Base-by-base conservation (phyloP, 257 asterid species). In the Perilla frutescens region DNA sequence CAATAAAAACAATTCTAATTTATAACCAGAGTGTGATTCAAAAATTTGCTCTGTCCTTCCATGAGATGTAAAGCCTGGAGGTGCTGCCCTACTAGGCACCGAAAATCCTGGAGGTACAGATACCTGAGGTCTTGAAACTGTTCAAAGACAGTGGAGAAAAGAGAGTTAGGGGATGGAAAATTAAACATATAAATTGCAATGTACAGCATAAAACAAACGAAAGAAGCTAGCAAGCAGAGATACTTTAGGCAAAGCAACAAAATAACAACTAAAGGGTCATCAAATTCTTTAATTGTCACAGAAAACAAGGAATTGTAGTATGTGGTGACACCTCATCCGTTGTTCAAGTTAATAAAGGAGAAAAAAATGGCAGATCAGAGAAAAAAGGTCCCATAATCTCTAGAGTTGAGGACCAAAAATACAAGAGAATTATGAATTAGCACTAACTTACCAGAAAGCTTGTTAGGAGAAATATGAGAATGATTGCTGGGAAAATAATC, bases 41-140 rank as follows among this genome's bases (percentile, higher is more conserved):
- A 79, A 84, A 73, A 68, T 61, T 54, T 82, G 96, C 36, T 85
- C 94, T 48, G 81, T 78, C 83, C 96, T 87, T 71, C 84, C 97
- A 71, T 84, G 88, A 69, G 96, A 81, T 15, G 85, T 62, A 87
- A 95, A 95, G 49, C 98, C 98, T 31, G 98, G 97, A 41, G 98
- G 98, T 62, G 99, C 89, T 51, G 92, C 86, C 80, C 96, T 85
- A 79, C 78, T 85, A 40, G 96, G 91, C 34, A 62, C 84, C 3
- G 91, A 83, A 87, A 92, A 95, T n/a, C 99, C 99, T 31, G 99
- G 99, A 72, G 99, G 99, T 31, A 96, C 96, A 20, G 96, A 79
- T 83, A 90, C 83, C 77, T 89, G 97, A 77, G 98, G 83, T 83
- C 96, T 90, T 53, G 92, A 79, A 85, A 61, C 99, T 95, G 89